phyloP scores from a whole-genome alignment of 1,284 basidiomycete species.

The Chondrostereum purpureum region DNA sequence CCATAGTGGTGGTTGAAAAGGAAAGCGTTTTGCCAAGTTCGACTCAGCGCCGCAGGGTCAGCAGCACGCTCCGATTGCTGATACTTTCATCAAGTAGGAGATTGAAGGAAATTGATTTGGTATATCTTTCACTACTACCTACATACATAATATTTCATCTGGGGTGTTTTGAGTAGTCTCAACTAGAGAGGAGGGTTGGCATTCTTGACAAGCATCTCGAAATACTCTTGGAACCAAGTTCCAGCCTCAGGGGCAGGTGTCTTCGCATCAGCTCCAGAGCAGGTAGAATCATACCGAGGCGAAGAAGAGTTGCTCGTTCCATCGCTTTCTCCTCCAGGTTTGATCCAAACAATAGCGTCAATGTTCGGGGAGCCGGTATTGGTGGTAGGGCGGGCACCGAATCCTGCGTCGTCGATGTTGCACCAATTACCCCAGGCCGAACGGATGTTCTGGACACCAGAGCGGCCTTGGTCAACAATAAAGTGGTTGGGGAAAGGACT shows the following conservation, averaged over 20 bases:
- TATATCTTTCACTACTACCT: too few relatives aligned
- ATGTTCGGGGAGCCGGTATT: slow-evolving; percentile 49
- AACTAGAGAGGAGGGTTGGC: slow-evolving; percentile 49
- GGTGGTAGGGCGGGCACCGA: slow-evolving; percentile 52
- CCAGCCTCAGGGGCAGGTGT: slow-evolving; percentile 56
- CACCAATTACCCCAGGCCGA: slow-evolving; percentile 45
- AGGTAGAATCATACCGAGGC: slow-evolving; percentile 52
- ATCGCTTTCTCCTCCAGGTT: slow-evolving; percentile 64
- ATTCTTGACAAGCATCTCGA: slow-evolving; percentile 44
- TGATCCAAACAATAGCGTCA: slow-evolving; percentile 62
- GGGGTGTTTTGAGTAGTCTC: too few relatives aligned
- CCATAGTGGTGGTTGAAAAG: too few relatives aligned
- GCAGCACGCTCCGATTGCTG: too few relatives aligned
- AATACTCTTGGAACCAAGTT: slow-evolving; percentile 56
- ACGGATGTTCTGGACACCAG: slow-evolving; percentile 56
- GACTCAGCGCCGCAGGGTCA: too few relatives aligned
- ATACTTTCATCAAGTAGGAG: too few relatives aligned
- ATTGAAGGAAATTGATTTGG: too few relatives aligned
- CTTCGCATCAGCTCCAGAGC: slow-evolving; percentile 42
- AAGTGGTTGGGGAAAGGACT: slow-evolving; percentile 49
- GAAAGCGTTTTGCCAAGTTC: too few relatives aligned
- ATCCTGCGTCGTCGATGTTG: slow-evolving; percentile 57
- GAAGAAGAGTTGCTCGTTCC: slow-evolving; percentile 55
- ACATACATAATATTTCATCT: too few relatives aligned
- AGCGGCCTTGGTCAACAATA: slow-evolving; percentile 60